These are phyloP conservation scores for Salicornia ramosissima DNA, from an alignment of 148 eudicot species.

Conservation along the genomic window DNA sequence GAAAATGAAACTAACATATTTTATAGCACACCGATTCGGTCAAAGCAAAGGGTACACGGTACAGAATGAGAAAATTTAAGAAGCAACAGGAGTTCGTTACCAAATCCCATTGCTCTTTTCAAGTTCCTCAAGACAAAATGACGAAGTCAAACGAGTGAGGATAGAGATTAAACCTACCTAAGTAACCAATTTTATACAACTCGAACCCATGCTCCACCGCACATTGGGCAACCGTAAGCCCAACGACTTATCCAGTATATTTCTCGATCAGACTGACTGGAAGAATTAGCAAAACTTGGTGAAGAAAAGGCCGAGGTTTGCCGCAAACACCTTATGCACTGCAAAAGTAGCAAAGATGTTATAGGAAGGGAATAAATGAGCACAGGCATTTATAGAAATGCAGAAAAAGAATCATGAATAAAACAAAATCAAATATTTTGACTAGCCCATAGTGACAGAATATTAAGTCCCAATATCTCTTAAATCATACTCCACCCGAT, in stretches of 20 bases:
- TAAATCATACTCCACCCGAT: too few species aligned
- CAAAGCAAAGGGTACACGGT: not conserved
- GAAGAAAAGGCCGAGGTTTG: slow-evolving; percentile 85
- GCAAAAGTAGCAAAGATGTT: slow-evolving; percentile 26
- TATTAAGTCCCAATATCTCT: too few species aligned
- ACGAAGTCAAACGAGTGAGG: not conserved
- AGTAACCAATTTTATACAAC: slow-evolving; percentile 50
- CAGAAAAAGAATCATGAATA: too few species aligned
- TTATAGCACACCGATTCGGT: not conserved
- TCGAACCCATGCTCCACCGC: slow-evolving; percentile 97
- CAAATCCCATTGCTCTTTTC: not conserved
- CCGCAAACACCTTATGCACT: slow-evolving; percentile 96
- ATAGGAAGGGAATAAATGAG: not conserved
- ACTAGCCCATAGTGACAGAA: too few species aligned
- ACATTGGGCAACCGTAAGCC: slow-evolving; percentile 95
- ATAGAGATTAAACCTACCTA: slow-evolving; percentile 13
- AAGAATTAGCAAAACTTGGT: slow-evolving; percentile 39
- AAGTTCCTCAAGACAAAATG: not conserved
- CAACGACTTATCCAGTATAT: slow-evolving; percentile 95
- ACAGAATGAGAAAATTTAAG: not conserved
- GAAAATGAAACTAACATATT: not conserved
- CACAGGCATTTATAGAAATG: not conserved
- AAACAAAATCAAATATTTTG: too few species aligned
- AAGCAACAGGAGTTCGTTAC: not conserved
- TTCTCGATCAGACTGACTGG: slow-evolving; percentile 68